Evolutionary conservation across 164 flowering plant genomes (phyloP), one percentile per base, ranked within the genome.

Genomic region (Magnolia changhungtana): DNA sequence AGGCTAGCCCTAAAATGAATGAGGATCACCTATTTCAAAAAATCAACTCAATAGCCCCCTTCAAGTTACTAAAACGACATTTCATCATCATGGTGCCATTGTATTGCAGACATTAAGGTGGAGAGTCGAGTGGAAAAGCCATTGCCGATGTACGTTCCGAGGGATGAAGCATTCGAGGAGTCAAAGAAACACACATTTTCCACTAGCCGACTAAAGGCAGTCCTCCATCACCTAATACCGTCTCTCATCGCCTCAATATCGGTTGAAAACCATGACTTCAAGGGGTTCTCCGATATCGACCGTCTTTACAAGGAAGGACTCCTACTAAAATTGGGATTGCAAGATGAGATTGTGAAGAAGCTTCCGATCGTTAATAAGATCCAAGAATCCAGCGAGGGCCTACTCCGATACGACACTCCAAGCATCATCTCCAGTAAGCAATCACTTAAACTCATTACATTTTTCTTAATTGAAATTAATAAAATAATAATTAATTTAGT

Each of bases 101-200:
- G 67, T 79, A 14, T 11, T 11, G 4, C 87, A 96, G 99, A 94
- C 81, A 78, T 86, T 76, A 29, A 59, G 7, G 86, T 87, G 2
- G 99, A 96, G 88, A 87, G 90, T 78, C 73, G 98, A 1, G 89
- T 94, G 52, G 99, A 96, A 92, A 90, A 92, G 89, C 99, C 99
- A 59, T 69, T 82, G 74, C 99, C 98, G 31, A 83, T 91, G 77
- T 96, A 96, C 61, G 93, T 91, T 58, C 99, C 99, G 0, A 85
- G 98, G 68, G 99, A 96, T 21, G 99, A 96, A 76, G 97, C 91
- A 23, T 96, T 96, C 68, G 99, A 94, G 88, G 97, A 96, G 86
- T 80, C 87, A 1, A 96, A 96, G 75, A 76, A 73, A 61, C 77
- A 90, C 65, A 81, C 97, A 2, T 91, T 94, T 78, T 78, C 89